Conservation (phyloP, 306 rosid species). For the Glycine latifolia region DNA sequence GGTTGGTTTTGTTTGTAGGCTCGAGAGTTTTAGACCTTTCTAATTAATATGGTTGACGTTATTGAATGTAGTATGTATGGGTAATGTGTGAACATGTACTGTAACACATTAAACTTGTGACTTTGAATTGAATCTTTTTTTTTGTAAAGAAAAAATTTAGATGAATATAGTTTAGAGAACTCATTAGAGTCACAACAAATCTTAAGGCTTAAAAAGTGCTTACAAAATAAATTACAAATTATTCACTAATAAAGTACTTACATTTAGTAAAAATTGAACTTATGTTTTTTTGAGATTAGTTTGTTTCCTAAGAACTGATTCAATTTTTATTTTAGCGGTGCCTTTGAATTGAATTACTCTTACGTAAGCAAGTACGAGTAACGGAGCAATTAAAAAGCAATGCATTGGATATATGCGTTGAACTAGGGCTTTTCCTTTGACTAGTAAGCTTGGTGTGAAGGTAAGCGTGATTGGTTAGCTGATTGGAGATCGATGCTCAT, state of each 20-base stretch:
- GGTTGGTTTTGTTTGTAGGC: conserved; percentile 30
- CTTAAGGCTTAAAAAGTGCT: too few relatives aligned
- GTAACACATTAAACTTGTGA: conserved; percentile 37
- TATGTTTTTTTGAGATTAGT: too few relatives aligned
- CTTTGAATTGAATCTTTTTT: neutral
- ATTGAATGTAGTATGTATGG: neutral
- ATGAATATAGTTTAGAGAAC: too few relatives aligned
- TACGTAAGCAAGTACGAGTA: conserved; percentile 41
- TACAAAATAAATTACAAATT: too few relatives aligned
- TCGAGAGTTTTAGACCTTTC: conserved; percentile 40
- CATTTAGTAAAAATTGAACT: too few relatives aligned
- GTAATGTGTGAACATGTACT: conserved; percentile 3
- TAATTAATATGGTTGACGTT: neutral
- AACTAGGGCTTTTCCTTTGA: neutral
- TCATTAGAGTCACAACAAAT: too few relatives aligned
- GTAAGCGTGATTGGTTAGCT: too few relatives aligned
- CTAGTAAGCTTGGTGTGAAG: conserved; percentile 9
- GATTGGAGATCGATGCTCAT: neutral
- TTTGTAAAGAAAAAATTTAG: too few relatives aligned
- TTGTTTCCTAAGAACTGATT: too few relatives aligned
- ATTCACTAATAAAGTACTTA: too few relatives aligned
- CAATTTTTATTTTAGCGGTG: too few relatives aligned
- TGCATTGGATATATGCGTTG: conserved; percentile 13
- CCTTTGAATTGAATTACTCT: conserved; percentile 17
- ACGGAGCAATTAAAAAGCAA: neutral